A percentile compares a stretch with the other conserved stretches of the same genome.
Evolutionary conservation across 164 flowering plant genomes (phyloP).

Genomic region (Magnolia officinalis): DNA sequence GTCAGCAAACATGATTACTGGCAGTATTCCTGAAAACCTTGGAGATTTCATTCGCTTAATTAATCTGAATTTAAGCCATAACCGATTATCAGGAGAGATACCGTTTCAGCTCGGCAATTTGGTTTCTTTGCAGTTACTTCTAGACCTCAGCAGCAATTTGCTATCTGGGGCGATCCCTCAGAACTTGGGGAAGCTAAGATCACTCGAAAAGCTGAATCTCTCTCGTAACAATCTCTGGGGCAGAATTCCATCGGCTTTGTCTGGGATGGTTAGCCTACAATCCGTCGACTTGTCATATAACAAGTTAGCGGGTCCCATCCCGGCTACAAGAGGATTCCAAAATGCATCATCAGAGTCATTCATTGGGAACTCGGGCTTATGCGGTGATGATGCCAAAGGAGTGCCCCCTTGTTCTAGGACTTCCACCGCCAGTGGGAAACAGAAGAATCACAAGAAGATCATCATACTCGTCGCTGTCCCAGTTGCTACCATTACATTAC

Average conservation of each 20-base stretch:
- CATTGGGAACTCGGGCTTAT: slow-evolving; percentile 23
- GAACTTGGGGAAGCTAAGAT: slow-evolving; percentile 15
- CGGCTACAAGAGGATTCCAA: slow-evolving; percentile 13
- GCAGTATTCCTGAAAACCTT: slow-evolving; percentile 23
- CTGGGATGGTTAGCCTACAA: slow-evolving; percentile 16
- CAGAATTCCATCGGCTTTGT: slow-evolving; percentile 13
- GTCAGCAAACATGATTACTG: slow-evolving; percentile 18
- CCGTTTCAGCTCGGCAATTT: slow-evolving; percentile 26
- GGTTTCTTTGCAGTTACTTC: slow-evolving; percentile 6
- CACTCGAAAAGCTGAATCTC: slow-evolving; percentile 19
- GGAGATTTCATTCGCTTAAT: slow-evolving; percentile 18
- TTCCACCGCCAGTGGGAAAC: background rate
- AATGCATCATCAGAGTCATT: slow-evolving; percentile 10
- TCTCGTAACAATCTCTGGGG: slow-evolving; percentile 25
- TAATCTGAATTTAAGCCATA: slow-evolving; percentile 18
- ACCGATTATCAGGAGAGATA: slow-evolving; percentile 22
- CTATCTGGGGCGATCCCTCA: slow-evolving; percentile 23
- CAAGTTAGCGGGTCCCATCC: slow-evolving; percentile 26
- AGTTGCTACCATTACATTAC: background rate
- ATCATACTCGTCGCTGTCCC: slow-evolving; percentile 5
- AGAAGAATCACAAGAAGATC: slow-evolving; percentile 14
- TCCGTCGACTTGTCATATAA: slow-evolving; percentile 24
- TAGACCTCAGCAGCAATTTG: slow-evolving; percentile 26
- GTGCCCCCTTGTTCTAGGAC: slow-evolving; percentile 12
- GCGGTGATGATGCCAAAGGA: slow-evolving; percentile 15